Base-by-base conservation (phyloP, 2,329 filamentous ascomycete genomes). In the Aspergillus melleus region DNA sequence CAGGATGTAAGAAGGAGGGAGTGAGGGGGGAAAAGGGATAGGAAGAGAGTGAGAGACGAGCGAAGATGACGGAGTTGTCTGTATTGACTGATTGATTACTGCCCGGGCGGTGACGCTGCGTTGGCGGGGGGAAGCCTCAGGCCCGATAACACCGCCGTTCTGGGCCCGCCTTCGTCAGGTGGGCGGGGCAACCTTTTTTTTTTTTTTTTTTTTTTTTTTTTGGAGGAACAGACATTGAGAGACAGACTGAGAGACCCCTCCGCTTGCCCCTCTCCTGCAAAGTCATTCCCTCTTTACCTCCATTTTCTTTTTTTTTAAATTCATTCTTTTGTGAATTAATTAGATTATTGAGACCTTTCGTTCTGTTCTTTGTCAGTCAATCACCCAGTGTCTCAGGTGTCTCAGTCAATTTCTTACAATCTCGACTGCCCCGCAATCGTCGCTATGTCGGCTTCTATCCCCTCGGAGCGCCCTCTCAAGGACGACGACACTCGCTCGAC, bases 391-490 rank as follows among this genome's bases (percentile, higher is more conserved):
- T 11, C 24, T 29, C 20, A 26, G 14, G 49, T 19, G 12, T 19
- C 22, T 44, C n/a, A 44, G 26, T 20, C 16, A 36, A 19, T 24
- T 49, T 42, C 49, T 32, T 14, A 56, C 29, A 49, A 36, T 19
- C 14, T 16, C n/a, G 3, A 44, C 39, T 30, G 22, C 52, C 58
- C 57, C 53, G 52, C 56, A 47, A 44, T 58, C 42, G 39, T 52
- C 58, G 29, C 58, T 42, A 74, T 74, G 72, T 73, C 72, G n/a
- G 70, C 73, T 44, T 64, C 70, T 12, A 65, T 67, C 20, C 55
- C 64, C 51, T 54, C 60, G 50, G 61, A 70, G 8, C 62, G 62
- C 29, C 62, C 62, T 32, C 58, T 61, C 20, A 66, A 63, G 29
- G 68, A 72, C 49, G 61, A 68, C 32, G 67, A 70, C 39, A 60